Base-by-base conservation (phyloP, 768 basidiomycete species). In the Trametes sanguinea region DNA sequence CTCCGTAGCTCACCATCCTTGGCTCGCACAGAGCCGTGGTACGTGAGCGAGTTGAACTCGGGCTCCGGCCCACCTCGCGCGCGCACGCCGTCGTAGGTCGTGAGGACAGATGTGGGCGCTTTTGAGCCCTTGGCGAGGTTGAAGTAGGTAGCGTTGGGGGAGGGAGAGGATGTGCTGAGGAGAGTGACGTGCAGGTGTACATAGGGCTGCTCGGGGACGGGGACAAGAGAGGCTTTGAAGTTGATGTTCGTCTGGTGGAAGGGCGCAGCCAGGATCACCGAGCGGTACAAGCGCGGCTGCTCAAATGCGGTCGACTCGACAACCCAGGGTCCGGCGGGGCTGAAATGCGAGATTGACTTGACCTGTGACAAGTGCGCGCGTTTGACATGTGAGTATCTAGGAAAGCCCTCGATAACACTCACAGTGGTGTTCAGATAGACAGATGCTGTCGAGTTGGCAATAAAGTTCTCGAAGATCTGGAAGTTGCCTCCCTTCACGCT, bases 131-230 rank as follows among this genome's bases (percentile, higher is more conserved):
- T 48, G 1, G 78, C 62, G 37, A 90, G 77, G 30, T 80, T 82
- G 72, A 98, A 95, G 75, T 92, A 94, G 2, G 76, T 74, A 0
- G 92, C 77, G 64, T 85, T 81, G 7, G 89, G 77, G 9, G 73
- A 74, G 4, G 86, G 75, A 2, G 86, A 78, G 10, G 86, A 86
- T 2, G 96, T 98, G n/a, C 87, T 82, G 42, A 98, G 78, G 22
- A 94, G 81, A 9, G 96, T 97, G 53, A 96, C 94, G 71, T 95
- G 92, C 2, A 98, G 85, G 65, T 82, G 85, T 50, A 94, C 82
- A 71, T 96, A 97, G 22, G 87, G 85, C 65, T 91, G 89, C 40
- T 78, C 69, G 2, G 88, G 87, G 35, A 94, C 83, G 50, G 78
- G 78, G 3, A 78, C 73, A 4, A 81, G 70, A 33, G 89, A 72